Conservation (phyloP, 2,329 filamentous ascomycete genomes). For the Diaporthe sp. region DNA sequence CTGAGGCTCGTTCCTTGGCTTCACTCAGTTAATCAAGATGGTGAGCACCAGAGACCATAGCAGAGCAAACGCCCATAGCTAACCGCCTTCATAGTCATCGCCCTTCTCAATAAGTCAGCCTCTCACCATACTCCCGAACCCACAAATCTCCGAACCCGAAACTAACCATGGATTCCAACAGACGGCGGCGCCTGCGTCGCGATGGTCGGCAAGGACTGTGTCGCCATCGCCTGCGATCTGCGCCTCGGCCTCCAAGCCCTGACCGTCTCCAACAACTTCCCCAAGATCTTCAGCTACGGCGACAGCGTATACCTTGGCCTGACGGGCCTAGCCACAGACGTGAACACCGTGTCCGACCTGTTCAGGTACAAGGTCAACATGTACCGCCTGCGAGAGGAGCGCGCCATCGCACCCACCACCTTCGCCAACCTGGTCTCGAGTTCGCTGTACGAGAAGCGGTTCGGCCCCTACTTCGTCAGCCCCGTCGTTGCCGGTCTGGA, state of each 20-base stretch:
- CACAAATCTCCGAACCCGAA: conserved; percentile 25
- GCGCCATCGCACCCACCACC: conserved; percentile 92
- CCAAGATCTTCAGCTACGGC: conserved; percentile 98
- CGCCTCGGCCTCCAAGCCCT: conserved; percentile 96
- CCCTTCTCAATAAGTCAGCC: conserved; percentile 94
- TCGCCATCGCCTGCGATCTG: conserved; percentile 98
- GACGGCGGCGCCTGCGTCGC: conserved; percentile 95
- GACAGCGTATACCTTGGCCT: conserved; percentile 91
- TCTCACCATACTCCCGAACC: conserved; percentile 40
- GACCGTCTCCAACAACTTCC: conserved; percentile 99
- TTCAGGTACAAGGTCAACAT: conserved; percentile 99
- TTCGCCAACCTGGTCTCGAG: conserved; percentile 96
- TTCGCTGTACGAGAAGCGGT: conserved; percentile 93
- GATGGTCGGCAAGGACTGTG: conserved; percentile 99
- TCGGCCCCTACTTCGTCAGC: conserved; percentile 96
- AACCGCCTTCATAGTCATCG: conserved; percentile 73
- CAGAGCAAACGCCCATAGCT: conserved; percentile 47
- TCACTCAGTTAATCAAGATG: conserved; percentile 44
- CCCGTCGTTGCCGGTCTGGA: conserved; percentile 97
- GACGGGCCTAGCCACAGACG: conserved; percentile 96
- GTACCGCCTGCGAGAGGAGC: conserved; percentile 98
- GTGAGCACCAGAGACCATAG: conserved; percentile 47
- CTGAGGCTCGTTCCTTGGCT: conserved; percentile 1
- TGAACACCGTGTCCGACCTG: conserved; percentile 93
- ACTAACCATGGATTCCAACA: conserved; percentile 51